phyloP scores from a whole-genome alignment of 2,329 filamentous ascomycete genomes.

The Amphichorda felina region DNA sequence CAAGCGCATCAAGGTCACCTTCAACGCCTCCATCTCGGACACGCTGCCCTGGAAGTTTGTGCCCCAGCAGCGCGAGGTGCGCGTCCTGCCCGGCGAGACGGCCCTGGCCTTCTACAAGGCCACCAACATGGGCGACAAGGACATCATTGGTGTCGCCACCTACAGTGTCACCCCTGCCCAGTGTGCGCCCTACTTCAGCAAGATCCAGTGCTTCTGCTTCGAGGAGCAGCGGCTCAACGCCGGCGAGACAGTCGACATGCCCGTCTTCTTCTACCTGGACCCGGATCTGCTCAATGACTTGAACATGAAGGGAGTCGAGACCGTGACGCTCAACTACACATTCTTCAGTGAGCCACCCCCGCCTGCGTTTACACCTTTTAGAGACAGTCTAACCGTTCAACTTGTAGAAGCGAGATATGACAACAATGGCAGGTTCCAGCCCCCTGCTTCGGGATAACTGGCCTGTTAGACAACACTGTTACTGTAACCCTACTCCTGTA shows the following conservation, averaged over 20 bases:
- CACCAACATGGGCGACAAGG: constrained; percentile 77
- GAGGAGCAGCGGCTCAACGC: constrained; percentile 92
- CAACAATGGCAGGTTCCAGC: constrained; percentile 30
- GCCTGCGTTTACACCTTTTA: background rate
- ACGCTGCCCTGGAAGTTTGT: constrained; percentile 95
- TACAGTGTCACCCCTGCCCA: constrained; percentile 95
- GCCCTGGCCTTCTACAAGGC: constrained; percentile 96
- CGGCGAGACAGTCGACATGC: constrained; percentile 97
- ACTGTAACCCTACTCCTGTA: background rate
- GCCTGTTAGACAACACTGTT: background rate
- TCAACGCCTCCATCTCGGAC: constrained; percentile 91
- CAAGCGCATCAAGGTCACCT: constrained; percentile 85
- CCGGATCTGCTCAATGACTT: constrained; percentile 87
- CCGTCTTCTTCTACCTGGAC: constrained; percentile 98
- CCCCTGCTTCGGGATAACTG: constrained; percentile 17
- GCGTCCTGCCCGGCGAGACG: constrained; percentile 90
- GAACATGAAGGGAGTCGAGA: constrained; percentile 88
- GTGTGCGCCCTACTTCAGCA: constrained; percentile 95
- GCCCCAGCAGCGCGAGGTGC: constrained; percentile 92
- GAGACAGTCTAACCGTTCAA: too few relatives aligned
- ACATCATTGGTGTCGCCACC: constrained; percentile 96
- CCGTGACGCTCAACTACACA: constrained; percentile 90
- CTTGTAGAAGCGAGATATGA: constrained; percentile 30
- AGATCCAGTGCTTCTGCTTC: constrained; percentile 99
- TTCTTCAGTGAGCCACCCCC: constrained; percentile 79